These are phyloP conservation scores for Kodamaea neixiangensis DNA, from an alignment of 805 yeast genomes.

Conservation along the genomic window DNA sequence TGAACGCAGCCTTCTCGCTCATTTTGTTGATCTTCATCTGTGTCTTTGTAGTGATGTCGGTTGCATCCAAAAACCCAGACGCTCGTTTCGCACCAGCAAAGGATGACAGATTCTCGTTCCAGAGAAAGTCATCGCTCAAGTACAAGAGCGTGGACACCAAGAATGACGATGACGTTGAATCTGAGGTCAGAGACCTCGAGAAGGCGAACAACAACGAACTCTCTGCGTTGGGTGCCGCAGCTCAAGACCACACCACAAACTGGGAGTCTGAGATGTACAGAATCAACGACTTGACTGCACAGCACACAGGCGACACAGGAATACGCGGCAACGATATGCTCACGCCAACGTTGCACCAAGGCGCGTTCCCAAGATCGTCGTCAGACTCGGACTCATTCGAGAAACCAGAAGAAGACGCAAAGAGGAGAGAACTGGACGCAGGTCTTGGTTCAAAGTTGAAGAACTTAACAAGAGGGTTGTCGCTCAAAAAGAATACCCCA, in stretches of 20 bases:
- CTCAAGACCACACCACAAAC: slow-evolving; percentile 72
- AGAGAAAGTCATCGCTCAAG: slow-evolving; percentile 39
- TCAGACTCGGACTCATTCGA: slow-evolving; percentile 8
- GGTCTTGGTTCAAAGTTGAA: slow-evolving; percentile 35
- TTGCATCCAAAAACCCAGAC: slow-evolving; percentile 83
- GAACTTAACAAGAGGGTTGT: slow-evolving; percentile 46
- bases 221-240: slow-evolving; percentile 77
- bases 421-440: not conserved
- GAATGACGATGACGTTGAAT: slow-evolving; percentile 1
- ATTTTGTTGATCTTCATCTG: slow-evolving; percentile 70
- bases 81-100: slow-evolving; percentile 83
- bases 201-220: slow-evolving; percentile 13
- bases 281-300: slow-evolving; percentile 32
- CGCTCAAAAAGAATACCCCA: slow-evolving; percentile 23
- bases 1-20: slow-evolving; percentile 87
- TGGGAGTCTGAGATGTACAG: slow-evolving; percentile 71
- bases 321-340: slow-evolving; percentile 21
- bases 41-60: slow-evolving; percentile 60
- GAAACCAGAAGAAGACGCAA: slow-evolving; percentile 3
- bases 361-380: slow-evolving; percentile 10
- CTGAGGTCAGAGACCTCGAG: slow-evolving; percentile 6
- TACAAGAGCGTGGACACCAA: slow-evolving; percentile 7
- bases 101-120: slow-evolving; percentile 93
- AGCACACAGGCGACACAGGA: not conserved
- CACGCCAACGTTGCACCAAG: slow-evolving; percentile 35